Conservation (phyloP, 139 green algal genomes). For the Protoeuglena noctilucae region DNA sequence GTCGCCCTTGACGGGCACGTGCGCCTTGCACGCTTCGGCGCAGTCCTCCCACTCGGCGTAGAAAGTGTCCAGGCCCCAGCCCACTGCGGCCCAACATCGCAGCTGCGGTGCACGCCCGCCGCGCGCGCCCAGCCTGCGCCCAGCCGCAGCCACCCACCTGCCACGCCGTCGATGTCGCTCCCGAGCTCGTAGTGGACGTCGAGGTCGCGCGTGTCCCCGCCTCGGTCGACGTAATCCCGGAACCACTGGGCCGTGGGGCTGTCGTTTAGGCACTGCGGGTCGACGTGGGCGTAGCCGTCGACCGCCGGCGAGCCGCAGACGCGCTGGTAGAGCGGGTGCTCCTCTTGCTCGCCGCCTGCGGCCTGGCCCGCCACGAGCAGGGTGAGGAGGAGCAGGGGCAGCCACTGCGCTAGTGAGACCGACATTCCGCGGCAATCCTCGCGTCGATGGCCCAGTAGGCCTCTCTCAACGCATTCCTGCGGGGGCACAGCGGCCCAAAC, state of each 20-base stretch:
- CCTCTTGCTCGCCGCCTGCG: too few relatives aligned
- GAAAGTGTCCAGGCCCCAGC: constrained; percentile 63
- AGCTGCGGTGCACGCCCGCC: constrained; percentile 2
- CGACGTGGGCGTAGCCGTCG: constrained; percentile 48
- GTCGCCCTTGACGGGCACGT: constrained; percentile 21
- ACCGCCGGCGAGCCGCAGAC: constrained; percentile 43
- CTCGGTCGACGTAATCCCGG: background rate
- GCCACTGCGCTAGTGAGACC: too few relatives aligned
- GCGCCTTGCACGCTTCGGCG: constrained; percentile 33
- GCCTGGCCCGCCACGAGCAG: too few relatives aligned
- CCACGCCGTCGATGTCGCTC: constrained; percentile 7
- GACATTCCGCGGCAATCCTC: too few relatives aligned
- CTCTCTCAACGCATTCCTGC: too few relatives aligned
- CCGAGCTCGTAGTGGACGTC: too few relatives aligned
- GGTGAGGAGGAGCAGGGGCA: too few relatives aligned
- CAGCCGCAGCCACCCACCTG: constrained; percentile 1
- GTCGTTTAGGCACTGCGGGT: constrained; percentile 30
- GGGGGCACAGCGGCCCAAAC: too few relatives aligned
- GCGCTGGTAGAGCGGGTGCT: constrained; percentile 8
- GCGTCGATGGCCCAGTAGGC: too few relatives aligned
- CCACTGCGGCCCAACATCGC: constrained; percentile 52
- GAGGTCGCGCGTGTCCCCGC: too few relatives aligned
- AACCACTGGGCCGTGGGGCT: constrained; percentile 27
- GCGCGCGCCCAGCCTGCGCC: constrained; percentile 7
- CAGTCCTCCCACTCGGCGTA: constrained; percentile 36